Conservation (phyloP, 1,284 basidiomycete genomes). For the Ustilago loliicola region DNA sequence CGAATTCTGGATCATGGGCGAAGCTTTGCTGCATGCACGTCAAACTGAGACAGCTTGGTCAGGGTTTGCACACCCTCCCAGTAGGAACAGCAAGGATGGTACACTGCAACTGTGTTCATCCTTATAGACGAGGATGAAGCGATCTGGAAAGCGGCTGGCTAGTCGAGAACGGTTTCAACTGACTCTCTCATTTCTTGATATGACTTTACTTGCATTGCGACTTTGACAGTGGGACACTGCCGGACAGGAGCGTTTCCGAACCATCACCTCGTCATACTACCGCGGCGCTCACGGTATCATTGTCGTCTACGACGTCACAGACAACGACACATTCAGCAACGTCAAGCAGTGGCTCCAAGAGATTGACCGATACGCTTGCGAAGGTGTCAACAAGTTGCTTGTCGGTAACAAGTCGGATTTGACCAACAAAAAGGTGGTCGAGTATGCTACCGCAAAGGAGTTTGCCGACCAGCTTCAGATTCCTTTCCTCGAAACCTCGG, state of each 20-base stretch:
- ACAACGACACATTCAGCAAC: slow-evolving; percentile 90
- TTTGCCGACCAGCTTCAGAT: slow-evolving; percentile 70
- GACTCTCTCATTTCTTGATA: not conserved
- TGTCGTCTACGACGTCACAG: slow-evolving; percentile 99
- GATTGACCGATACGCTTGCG: slow-evolving; percentile 98
- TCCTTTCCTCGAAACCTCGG: slow-evolving; percentile 72
- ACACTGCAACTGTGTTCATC: no score
- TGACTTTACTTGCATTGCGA: no score
- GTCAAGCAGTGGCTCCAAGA: slow-evolving; percentile 99
- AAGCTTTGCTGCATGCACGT: no score
- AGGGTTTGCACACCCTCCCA: no score
- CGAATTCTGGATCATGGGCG: no score
- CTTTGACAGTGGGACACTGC: slow-evolving; percentile 72
- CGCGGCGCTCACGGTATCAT: slow-evolving; percentile 94
- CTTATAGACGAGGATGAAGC: no score
- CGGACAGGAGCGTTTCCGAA: slow-evolving; percentile 75
- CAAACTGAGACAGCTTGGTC: no score
- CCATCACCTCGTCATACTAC: slow-evolving; percentile 92
- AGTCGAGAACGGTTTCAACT: slow-evolving; percentile 4
- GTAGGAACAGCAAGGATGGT: no score
- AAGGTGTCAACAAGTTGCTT: slow-evolving; percentile 97
- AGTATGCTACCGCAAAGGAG: slow-evolving; percentile 94
- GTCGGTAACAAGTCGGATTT: slow-evolving; percentile 99
- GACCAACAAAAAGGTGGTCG: slow-evolving; percentile 98
- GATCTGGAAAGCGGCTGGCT: not conserved